Conservation (phyloP, 805 yeast genomes). For the Metschnikowia gruessii region DNA sequence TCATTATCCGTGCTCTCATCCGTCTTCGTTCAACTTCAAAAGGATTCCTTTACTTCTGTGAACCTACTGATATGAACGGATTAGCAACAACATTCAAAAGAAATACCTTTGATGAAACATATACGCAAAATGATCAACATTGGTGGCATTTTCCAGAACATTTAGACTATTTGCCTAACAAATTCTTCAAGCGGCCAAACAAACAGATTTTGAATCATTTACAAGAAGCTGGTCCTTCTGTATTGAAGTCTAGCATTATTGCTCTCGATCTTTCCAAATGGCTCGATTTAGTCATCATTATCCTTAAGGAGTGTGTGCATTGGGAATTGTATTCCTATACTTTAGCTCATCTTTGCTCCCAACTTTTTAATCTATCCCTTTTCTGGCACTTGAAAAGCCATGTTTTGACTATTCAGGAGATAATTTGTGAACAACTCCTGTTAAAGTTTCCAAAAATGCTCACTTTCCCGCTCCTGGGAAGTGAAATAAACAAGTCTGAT, state of each 20-base stretch:
- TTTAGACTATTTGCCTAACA: constrained; percentile 46
- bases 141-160: constrained; percentile 65
- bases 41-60: constrained; percentile 45
- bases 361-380: constrained; percentile 55
- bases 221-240: not conserved
- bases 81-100: constrained; percentile 58
- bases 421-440: constrained; percentile 59
- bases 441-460: constrained; percentile 41
- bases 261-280: constrained; percentile 48
- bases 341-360: constrained; percentile 69
- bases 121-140: constrained; percentile 12
- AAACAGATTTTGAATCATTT: constrained; percentile 5
- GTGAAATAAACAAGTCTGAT: constrained; percentile 51
- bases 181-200: constrained; percentile 41
- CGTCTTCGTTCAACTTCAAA: constrained; percentile 51
- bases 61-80: constrained; percentile 63
- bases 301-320: constrained; percentile 51
- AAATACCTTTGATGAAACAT: constrained; percentile 29
- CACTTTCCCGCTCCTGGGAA: constrained; percentile 33
- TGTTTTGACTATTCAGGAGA: constrained; percentile 40
- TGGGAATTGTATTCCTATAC: constrained; percentile 73
- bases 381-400: constrained; percentile 43
- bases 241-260: not conserved
- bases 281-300: constrained; percentile 47
- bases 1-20: constrained; percentile 49